Evolutionary conservation across 2,329 filamentous ascomycete species (phyloP).

Genomic region (Metarhizium humberi): DNA sequence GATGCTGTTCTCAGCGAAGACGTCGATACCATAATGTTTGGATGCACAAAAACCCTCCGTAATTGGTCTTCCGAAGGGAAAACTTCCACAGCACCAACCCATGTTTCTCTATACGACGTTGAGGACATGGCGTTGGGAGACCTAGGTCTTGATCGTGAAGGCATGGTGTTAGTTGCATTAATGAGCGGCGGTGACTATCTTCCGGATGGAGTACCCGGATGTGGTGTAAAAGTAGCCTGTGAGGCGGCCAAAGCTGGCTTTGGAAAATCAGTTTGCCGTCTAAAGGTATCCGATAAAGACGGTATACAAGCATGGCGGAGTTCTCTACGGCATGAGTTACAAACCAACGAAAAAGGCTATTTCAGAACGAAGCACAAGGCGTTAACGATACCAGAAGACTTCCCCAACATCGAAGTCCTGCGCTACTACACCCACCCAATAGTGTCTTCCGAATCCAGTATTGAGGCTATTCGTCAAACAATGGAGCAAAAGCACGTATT

Average conservation of each 20-base stretch:
- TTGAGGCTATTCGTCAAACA: slow-evolving; percentile 17
- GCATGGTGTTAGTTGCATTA: slow-evolving; percentile 87
- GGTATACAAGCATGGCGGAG: slow-evolving; percentile 64
- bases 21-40: slow-evolving; percentile 97
- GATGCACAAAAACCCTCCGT: slow-evolving; percentile 66
- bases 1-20: slow-evolving; percentile 95
- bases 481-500: slow-evolving; percentile 15
- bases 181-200: slow-evolving; percentile 96
- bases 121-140: slow-evolving; percentile 37
- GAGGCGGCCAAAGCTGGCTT: slow-evolving; percentile 87
- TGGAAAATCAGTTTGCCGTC: slow-evolving; percentile 61
- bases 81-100: slow-evolving; percentile 63
- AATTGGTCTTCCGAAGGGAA: slow-evolving; percentile 72
- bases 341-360: slow-evolving; percentile 72
- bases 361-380: slow-evolving; percentile 71
- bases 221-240: slow-evolving; percentile 79
- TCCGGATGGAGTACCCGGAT: slow-evolving; percentile 77
- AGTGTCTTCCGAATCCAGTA: slow-evolving; percentile 55
- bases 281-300: slow-evolving; percentile 48
- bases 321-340: slow-evolving; percentile 63
- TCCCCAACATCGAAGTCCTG: slow-evolving; percentile 71
- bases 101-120: slow-evolving; percentile 73
- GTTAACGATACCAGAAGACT: slow-evolving; percentile 66
- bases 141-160: slow-evolving; percentile 66
- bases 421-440: slow-evolving; percentile 83